These are phyloP conservation scores for Aspergillus bertholletiae DNA, from an alignment of 495 filamentous ascomycete genomes.

Conservation along the genomic window DNA sequence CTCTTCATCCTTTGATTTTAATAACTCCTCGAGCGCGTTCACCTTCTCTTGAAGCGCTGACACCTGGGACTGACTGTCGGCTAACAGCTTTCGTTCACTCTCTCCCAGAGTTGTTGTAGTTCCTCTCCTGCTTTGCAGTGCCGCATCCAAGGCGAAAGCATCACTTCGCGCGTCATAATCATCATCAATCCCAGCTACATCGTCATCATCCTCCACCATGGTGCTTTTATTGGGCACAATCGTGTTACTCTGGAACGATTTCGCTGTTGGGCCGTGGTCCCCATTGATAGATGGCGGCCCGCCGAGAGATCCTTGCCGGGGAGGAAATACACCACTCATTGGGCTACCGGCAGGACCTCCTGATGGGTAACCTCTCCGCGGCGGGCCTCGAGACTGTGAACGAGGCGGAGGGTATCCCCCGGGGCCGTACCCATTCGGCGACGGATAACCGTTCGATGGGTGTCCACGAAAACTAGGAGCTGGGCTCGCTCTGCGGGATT, in stretches of 20 bases:
- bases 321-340: conserved; percentile 31
- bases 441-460: conserved; percentile 47
- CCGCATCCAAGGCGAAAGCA: conserved; percentile 59
- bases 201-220: conserved; percentile 95
- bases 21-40: conserved; percentile 59
- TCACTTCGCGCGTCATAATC: conserved; percentile 62
- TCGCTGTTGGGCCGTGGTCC: conserved; percentile 62
- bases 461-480: conserved; percentile 54
- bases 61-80: conserved; percentile 76
- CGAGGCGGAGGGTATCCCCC: conserved; percentile 32
- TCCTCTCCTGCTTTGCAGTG: conserved; percentile 52
- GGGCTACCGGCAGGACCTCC: conserved; percentile 36
- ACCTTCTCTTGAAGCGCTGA: conserved; percentile 70
- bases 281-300: conserved; percentile 43
- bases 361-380: conserved; percentile 39
- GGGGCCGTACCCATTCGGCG: conserved; percentile 38
- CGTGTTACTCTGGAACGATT: conserved; percentile 91
- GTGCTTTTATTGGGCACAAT: conserved; percentile 98
- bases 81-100: conserved; percentile 64
- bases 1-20: conserved; percentile 58
- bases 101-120: conserved; percentile 51
- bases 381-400: conserved; percentile 40
- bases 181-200: conserved; percentile 55
- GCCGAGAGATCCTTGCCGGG: conserved; percentile 44
- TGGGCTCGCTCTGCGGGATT: conserved; percentile 68